These are phyloP conservation scores for Russula vinacea DNA, from an alignment of 768 basidiomycete genomes.

Conservation along the genomic window DNA sequence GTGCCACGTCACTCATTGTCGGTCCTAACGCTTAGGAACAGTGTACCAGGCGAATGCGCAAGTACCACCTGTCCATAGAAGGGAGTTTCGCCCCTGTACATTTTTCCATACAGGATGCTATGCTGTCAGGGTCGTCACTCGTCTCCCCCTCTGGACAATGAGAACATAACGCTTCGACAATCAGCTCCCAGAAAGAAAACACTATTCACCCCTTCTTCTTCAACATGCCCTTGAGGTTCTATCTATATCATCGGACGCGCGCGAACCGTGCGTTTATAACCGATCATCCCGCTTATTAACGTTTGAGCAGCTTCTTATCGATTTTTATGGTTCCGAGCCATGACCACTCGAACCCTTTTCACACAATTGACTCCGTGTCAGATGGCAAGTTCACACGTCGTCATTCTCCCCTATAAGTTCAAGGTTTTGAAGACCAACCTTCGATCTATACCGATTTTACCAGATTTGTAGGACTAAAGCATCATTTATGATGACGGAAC, in stretches of 20 bases:
- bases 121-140: background rate
- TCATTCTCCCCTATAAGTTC: too few relatives aligned
- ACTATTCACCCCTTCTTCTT: background rate
- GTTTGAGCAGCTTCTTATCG: background rate
- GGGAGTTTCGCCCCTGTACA: too few relatives aligned
- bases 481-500: background rate
- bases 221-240: background rate
- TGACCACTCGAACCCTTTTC: background rate
- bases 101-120: background rate
- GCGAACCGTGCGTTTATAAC: background rate
- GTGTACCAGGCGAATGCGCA: too few relatives aligned
- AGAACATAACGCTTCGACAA: background rate
- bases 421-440: background rate
- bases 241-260: background rate
- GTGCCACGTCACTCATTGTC: too few relatives aligned
- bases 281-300: background rate
- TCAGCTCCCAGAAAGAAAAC: background rate
- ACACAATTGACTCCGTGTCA: background rate
- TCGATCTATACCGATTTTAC: background rate
- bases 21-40: too few relatives aligned
- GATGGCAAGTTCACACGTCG: background rate
- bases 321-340: background rate
- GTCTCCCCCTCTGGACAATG: background rate
- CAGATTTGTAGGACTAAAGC: background rate
- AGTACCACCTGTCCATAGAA: too few relatives aligned